A percentile compares a stretch with the other conserved stretches of the same genome.
Conservation (phyloP, 306 rosid genomes). For the Cucurbita ficifolia region DNA sequence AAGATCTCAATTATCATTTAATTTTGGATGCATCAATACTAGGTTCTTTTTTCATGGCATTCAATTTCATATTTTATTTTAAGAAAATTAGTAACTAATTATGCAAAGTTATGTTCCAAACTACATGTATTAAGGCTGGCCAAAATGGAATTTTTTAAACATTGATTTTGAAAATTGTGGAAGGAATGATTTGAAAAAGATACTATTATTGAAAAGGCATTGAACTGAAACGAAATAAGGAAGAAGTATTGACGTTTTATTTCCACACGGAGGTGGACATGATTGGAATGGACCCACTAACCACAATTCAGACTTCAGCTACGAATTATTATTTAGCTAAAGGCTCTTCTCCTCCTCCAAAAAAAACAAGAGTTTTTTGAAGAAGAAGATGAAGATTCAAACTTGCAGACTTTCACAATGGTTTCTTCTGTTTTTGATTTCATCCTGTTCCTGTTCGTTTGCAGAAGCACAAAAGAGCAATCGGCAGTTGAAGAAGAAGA, state of each 20-base stretch:
- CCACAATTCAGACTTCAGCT: not conserved
- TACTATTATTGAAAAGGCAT: not conserved
- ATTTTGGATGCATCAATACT: not conserved
- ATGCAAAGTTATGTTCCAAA: too few species aligned
- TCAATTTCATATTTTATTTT: too few species aligned
- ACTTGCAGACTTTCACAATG: slow-evolving; percentile 16
- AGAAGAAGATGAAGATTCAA: slow-evolving; percentile 26
- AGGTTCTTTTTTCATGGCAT: not conserved
- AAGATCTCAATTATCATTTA: not conserved
- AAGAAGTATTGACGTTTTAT: not conserved
- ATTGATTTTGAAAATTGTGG: not conserved
- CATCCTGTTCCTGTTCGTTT: not conserved
- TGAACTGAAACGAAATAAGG: not conserved
- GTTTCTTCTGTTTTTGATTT: slow-evolving; percentile 22
- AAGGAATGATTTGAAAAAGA: not conserved
- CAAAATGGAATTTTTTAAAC: not conserved
- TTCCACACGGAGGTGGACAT: slow-evolving; percentile 5
- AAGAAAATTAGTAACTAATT: not conserved
- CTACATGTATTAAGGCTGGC: too few species aligned
- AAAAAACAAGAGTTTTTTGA: not conserved
- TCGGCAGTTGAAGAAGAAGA: slow-evolving; percentile 31
- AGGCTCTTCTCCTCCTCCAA: not conserved
- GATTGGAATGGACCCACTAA: slow-evolving; percentile 6
- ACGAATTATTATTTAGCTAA: not conserved
- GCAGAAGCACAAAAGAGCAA: slow-evolving; percentile 27